phyloP scores from a whole-genome alignment of 192 early-diverging fungal genomes.

The Paraglomus occultum region DNA sequence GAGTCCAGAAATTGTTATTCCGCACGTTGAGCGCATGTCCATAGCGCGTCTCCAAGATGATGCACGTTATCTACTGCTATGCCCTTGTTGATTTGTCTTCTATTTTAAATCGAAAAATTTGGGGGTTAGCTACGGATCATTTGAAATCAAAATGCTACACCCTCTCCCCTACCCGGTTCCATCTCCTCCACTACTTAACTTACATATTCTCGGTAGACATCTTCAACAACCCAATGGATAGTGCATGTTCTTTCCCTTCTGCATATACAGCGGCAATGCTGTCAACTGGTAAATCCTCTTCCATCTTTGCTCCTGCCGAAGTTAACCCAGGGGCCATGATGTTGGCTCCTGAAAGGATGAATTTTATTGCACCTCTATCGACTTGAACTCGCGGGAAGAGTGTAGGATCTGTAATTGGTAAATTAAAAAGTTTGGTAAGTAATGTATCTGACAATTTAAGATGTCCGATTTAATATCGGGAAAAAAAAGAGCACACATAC shows the following conservation, averaged over 20 bases:
- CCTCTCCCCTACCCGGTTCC: neutral
- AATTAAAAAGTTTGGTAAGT: neutral
- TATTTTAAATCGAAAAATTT: conserved; percentile 27
- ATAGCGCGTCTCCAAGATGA: conserved; percentile 80
- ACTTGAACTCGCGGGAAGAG: conserved; percentile 90
- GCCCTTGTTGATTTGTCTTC: conserved; percentile 81
- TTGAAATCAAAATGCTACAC: conserved; percentile 17
- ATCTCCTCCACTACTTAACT: conserved; percentile 31
- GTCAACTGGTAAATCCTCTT: conserved; percentile 66
- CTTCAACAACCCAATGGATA: conserved; percentile 84
- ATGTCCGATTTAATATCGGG: neutral
- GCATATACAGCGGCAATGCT: conserved; percentile 85
- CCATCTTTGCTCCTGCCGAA: conserved; percentile 84
- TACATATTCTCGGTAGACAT: conserved; percentile 91
- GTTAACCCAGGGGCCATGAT: conserved; percentile 99
- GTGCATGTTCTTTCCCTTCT: conserved; percentile 94
- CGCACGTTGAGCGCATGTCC: no score
- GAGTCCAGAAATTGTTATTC: no score
- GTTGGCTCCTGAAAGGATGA: conserved; percentile 92
- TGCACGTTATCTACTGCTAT: conserved; percentile 89
- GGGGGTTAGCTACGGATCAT: conserved; percentile 5
- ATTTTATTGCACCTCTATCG: conserved; percentile 97
- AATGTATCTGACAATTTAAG: neutral
- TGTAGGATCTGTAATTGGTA: conserved; percentile 66
- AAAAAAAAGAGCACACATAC: conserved; percentile 41